Conservation (phyloP, 208 protist genomes). For the Trypanosoma avium region DNA sequence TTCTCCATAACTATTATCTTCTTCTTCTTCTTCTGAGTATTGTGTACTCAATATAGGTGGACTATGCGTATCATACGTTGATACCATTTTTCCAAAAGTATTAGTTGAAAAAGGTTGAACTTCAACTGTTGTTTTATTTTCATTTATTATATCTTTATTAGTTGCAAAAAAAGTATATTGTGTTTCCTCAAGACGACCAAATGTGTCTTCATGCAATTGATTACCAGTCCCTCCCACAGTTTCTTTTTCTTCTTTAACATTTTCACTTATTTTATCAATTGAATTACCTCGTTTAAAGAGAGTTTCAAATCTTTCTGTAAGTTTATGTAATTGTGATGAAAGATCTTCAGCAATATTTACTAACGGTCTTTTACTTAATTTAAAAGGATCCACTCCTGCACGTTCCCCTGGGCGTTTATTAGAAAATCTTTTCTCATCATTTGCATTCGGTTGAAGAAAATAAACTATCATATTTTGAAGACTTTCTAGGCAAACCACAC, state of each 20-base stretch:
- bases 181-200: neutral
- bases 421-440: neutral
- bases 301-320: slow-evolving; percentile 5
- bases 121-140: neutral
- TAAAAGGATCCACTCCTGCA: slow-evolving; percentile 29
- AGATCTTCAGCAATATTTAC: slow-evolving; percentile 51
- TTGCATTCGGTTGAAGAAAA: slow-evolving; percentile 20
- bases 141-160: neutral
- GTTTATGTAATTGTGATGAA: slow-evolving; percentile 23
- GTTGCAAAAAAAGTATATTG: neutral
- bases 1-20: neutral
- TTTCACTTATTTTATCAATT: neutral
- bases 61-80: neutral
- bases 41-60: neutral
- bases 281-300: neutral
- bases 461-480: slow-evolving; percentile 35
- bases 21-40: neutral
- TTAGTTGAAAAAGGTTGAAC: neutral
- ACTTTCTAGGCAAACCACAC: slow-evolving; percentile 28
- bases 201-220: neutral
- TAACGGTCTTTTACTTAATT: slow-evolving; percentile 39
- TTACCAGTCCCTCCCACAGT: neutral
- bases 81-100: neutral
- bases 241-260: neutral
- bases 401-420: neutral